phyloP scores from a whole-genome alignment of 495 filamentous ascomycete species.

The Aspergillus taichungensis region DNA sequence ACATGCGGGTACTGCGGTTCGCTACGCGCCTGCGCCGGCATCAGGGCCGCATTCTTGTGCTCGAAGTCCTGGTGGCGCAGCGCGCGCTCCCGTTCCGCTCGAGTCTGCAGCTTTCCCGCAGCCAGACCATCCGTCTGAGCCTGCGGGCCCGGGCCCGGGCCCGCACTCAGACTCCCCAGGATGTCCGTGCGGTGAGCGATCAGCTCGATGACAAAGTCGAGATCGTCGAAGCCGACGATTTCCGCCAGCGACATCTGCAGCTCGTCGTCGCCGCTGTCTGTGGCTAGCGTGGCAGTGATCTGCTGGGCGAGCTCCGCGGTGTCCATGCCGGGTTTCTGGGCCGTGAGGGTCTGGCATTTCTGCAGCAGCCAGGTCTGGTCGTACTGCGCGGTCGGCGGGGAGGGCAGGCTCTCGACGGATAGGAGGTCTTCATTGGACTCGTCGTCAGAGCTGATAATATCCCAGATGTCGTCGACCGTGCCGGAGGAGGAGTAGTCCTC shows the following conservation, averaged over 20 bases:
- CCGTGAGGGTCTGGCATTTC: slow-evolving; percentile 52
- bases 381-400: slow-evolving; percentile 20
- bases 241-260: slow-evolving; percentile 86
- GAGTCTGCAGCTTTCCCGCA: slow-evolving; percentile 54
- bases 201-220: slow-evolving; percentile 81
- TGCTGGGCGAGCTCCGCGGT: slow-evolving; percentile 57
- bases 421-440: slow-evolving; percentile 46
- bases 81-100: slow-evolving; percentile 65
- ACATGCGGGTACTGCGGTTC: slow-evolving; percentile 81
- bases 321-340: slow-evolving; percentile 53
- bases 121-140: slow-evolving; percentile 43
- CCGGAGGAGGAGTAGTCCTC: slow-evolving; percentile 52
- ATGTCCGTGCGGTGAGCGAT: slow-evolving; percentile 65
- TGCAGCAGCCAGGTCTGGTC: slow-evolving; percentile 52
- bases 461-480: slow-evolving; percentile 78
- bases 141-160: slow-evolving; percentile 11
- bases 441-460: slow-evolving; percentile 68
- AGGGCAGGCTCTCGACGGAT: slow-evolving; percentile 18
- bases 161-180: slow-evolving; percentile 25
- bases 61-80: slow-evolving; percentile 65
- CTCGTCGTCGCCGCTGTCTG: slow-evolving; percentile 65
- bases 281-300: slow-evolving; percentile 56
- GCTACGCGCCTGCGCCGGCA: slow-evolving; percentile 50
- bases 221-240: slow-evolving; percentile 82
- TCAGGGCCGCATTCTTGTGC: slow-evolving; percentile 69